phyloP scores from a whole-genome alignment of 345 rosid genomes.

The Camelina laxa region DNA sequence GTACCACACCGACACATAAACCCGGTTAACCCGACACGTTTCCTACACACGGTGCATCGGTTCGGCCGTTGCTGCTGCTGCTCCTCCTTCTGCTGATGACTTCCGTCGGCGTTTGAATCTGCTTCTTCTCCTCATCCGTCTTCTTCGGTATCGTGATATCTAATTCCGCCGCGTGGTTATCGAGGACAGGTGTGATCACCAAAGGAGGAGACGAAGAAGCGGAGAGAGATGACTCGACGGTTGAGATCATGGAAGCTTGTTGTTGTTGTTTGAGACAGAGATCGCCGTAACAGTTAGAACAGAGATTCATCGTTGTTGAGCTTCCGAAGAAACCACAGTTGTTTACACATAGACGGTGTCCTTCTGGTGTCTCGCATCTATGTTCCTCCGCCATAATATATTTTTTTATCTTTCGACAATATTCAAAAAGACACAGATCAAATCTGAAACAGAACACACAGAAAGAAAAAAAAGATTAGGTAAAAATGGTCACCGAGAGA shows the following conservation, averaged over 20 bases:
- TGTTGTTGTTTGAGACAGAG: conserved; percentile 52
- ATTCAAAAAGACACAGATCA: neutral
- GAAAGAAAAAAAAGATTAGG: neutral
- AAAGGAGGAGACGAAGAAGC: conserved; percentile 32
- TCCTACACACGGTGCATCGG: conserved; percentile 55
- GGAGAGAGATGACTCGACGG: conserved; percentile 51
- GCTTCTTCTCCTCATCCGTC: conserved; percentile 13
- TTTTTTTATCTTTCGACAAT: neutral
- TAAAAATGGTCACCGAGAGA: conserved; percentile 31
- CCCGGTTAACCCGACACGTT: conserved; percentile 59
- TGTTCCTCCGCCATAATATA: conserved; percentile 60
- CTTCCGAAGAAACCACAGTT: conserved; percentile 62
- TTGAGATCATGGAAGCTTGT: conserved; percentile 45
- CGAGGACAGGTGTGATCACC: conserved; percentile 32
- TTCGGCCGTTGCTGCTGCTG: conserved; percentile 43
- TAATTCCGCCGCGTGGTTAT: neutral
- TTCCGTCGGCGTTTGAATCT: neutral
- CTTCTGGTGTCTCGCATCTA: conserved; percentile 55
- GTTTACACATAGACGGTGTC: conserved; percentile 57
- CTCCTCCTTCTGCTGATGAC: neutral
- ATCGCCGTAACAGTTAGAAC: conserved; percentile 60
- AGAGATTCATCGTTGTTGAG: conserved; percentile 61
- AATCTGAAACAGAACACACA: conserved; percentile 9
- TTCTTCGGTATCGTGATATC: neutral
- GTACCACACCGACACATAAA: conserved; percentile 56